Base-by-base conservation (phyloP, 129 eudicot species). In the Flaveria brownii region DNA sequence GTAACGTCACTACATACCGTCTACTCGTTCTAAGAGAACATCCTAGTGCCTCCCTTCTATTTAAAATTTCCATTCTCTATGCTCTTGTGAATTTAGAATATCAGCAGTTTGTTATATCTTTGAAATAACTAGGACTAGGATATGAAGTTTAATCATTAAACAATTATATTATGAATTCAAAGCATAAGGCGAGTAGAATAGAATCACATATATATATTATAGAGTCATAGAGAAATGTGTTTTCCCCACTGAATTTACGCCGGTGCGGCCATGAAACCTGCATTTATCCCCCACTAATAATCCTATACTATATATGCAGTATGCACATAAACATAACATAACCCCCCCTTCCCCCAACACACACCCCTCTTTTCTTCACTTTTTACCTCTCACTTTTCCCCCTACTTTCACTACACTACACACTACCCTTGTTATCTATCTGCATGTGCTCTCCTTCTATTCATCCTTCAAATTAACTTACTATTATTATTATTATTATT, bases 201-300 rank as follows among this genome's bases (percentile, higher is more conserved):
- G 4, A 3, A 28, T 25, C 2, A 59, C 36, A 59, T 59, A 59
- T 59, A 1, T 20, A 20, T n/a, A n/a, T n/a, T n/a, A n/a, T 20
- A 20, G 6, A 5, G 14, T 1, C 12, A 43, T 43, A 3, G 68
- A 62, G 0, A 62, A 62, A 18, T 62, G 68, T 62, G 45, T 79
- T 67, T 80, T 77, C 86, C 96, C 87, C 88, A 84, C 88, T 89
- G 85, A 82, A 83, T 81, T 85, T 75, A 81, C 91, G 97, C 91
- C 90, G 94, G 84, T 66, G 83, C 84, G 88, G 86, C 97, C 87
- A 85, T 57, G 82, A 82, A 80, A 91, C 97, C 94, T 28, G 94
- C 84, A 82, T 81, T 73, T 80, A 55, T 78, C 75, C 73, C 90
- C 94, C 89, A 45, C 50, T 45, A 45, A 33, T 45, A 45, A 33